These are phyloP conservation scores for Macrotyloma uniflorum DNA, from an alignment of 306 rosid species.

Conservation along the genomic window DNA sequence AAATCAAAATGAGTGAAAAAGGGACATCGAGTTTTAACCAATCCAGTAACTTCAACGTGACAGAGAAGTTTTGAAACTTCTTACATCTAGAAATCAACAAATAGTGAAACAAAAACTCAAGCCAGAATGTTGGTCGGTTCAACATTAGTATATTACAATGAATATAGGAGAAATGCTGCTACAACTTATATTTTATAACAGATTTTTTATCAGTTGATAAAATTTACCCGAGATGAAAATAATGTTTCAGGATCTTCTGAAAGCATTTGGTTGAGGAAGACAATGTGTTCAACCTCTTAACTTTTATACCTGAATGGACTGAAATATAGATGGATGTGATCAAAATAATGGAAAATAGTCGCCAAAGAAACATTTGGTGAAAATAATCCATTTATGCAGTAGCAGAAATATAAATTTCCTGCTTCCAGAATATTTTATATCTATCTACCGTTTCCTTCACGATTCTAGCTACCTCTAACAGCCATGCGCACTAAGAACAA, in stretches of 20 bases:
- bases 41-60: background rate
- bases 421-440: background rate
- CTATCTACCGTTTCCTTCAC: constrained; percentile 21
- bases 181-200: no score
- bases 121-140: background rate
- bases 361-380: background rate
- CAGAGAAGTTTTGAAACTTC: background rate
- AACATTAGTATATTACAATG: background rate
- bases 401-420: background rate
- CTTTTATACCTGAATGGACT: constrained; percentile 1
- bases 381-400: background rate
- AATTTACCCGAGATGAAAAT: no score
- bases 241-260: background rate
- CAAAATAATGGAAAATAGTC: background rate
- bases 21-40: background rate
- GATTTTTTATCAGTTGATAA: no score
- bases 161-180: no score
- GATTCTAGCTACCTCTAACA: constrained; percentile 15
- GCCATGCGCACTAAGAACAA: constrained; percentile 34
- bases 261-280: background rate
- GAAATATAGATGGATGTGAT: background rate
- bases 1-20: background rate
- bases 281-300: background rate
- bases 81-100: background rate
- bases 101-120: background rate